Evolutionary conservation across 1,284 basidiomycete species (phyloP).

Genomic region (Leccinum variabile): DNA sequence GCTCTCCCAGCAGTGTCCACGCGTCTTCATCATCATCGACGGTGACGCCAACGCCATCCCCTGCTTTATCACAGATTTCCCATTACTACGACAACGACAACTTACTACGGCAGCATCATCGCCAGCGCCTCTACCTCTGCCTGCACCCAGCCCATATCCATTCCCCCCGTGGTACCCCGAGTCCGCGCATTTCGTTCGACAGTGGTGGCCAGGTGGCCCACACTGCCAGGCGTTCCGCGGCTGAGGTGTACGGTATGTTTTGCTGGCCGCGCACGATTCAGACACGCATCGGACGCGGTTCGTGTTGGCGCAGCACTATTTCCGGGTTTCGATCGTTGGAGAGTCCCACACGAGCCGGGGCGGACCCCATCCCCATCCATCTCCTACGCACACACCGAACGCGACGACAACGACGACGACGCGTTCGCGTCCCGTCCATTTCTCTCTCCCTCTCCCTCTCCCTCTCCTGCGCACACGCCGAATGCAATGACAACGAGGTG

Average conservation of each 20-base stretch:
- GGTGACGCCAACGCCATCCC: conserved; percentile 10
- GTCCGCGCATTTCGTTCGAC: conserved; percentile 70
- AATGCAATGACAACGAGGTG: no score
- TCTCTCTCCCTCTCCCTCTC: no score
- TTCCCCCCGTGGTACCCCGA: conserved; percentile 67
- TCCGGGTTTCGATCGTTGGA: conserved; percentile 54
- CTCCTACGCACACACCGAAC: no score
- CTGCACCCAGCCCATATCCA: conserved; percentile 47
- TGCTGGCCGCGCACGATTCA: conserved; percentile 60
- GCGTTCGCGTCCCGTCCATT: no score
- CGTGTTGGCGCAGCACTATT: conserved; percentile 75
- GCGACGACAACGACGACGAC: no score
- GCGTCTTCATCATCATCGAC: not conserved
- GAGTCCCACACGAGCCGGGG: conserved; percentile 4
- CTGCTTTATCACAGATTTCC: not conserved
- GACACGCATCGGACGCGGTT: conserved; percentile 56
- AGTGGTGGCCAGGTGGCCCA: conserved; percentile 83
- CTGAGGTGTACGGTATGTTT: conserved; percentile 69
- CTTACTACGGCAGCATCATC: not conserved
- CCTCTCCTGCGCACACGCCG: no score
- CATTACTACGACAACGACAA: not conserved
- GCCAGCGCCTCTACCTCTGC: not conserved
- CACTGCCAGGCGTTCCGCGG: conserved; percentile 54
- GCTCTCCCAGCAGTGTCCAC: conserved; percentile 1
- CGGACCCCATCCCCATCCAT: no score